phyloP scores from a whole-genome alignment of 306 rosid genomes.

The Medicago truncatula region MtrunA17r5.0-ANR NC_053045.1:4533501-4534000 shows the following conservation, averaged over 20 bases:
- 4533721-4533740: slow-evolving; percentile 14
- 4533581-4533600: not conserved
- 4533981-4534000: not conserved
- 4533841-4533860: slow-evolving; percentile 53
- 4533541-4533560: slow-evolving; percentile 45
- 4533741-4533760: slow-evolving; percentile 12
- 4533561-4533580: not conserved
- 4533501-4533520: too few species aligned
- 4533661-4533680: slow-evolving; percentile 8
- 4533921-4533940: slow-evolving; percentile 50
- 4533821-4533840: slow-evolving; percentile 55
- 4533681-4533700: slow-evolving; percentile 10
- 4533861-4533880: slow-evolving; percentile 61
- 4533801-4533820: slow-evolving; percentile 65
- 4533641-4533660: slow-evolving; percentile 39
- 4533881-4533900: slow-evolving; percentile 52
- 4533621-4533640: slow-evolving; percentile 25
- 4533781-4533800: slow-evolving; percentile 50
- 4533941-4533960: too few species aligned
- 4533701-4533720: slow-evolving; percentile 5
- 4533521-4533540: slow-evolving; percentile 53
- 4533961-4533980: not conserved
- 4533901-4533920: slow-evolving; percentile 50
- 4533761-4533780: slow-evolving; percentile 56
- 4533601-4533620: not conserved